Percentiles rank a stretch among this genome's conserved stretches.
phyloP scores from a whole-genome alignment of 1,284 basidiomycete genomes.

The Peniophora sp. region DNA sequence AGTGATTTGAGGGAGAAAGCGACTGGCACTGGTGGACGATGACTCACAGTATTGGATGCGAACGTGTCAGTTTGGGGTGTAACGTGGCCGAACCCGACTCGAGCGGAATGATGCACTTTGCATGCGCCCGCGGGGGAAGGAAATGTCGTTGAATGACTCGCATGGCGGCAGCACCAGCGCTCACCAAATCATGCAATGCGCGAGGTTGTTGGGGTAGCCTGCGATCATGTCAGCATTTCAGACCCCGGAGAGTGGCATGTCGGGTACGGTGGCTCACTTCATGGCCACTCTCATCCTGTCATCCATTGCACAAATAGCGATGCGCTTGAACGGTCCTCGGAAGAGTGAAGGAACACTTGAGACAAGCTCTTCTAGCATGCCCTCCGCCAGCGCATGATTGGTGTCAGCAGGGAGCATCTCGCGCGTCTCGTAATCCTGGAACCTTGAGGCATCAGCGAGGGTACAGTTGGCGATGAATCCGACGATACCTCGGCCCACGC shows the following conservation, averaged over 20 bases:
- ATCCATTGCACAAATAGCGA: conserved; percentile 26
- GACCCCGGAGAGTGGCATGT: too few relatives aligned
- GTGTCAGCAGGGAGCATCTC: conserved; percentile 31
- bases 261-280: conserved; percentile 27
- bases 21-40: not conserved
- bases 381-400: conserved; percentile 27
- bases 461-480: not conserved
- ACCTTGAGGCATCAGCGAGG: not conserved
- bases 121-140: not conserved
- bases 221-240: not conserved
- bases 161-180: too few relatives aligned
- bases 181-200: not conserved
- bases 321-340: conserved; percentile 24
- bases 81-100: too few relatives aligned
- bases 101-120: not conserved
- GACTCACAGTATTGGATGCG: not conserved
- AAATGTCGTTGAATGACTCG: not conserved
- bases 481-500: conserved; percentile 20
- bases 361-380: conserved; percentile 30
- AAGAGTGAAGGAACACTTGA: conserved; percentile 24
- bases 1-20: not conserved
- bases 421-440: conserved; percentile 30
- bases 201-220: conserved; percentile 1
- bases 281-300: conserved; percentile 33
- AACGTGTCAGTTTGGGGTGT: too few relatives aligned